A percentile compares a stretch with the other conserved stretches of the same genome.
Conservation (phyloP, 2,329 filamentous ascomycete genomes). For the Arachnopeziza araneosa region DNA sequence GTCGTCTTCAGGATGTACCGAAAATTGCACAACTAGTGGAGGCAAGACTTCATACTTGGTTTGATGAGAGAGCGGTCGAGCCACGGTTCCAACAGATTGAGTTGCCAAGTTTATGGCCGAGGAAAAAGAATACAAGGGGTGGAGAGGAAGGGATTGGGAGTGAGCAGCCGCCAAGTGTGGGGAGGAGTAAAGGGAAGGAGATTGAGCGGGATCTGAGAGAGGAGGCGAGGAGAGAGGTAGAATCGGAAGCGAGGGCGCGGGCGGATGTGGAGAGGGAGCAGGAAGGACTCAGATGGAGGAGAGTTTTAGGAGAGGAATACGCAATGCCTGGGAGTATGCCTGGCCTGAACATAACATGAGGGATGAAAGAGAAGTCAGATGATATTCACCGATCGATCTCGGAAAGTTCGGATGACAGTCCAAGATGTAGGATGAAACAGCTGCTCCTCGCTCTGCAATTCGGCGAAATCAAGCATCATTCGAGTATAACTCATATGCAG, state of each 20-base stretch:
- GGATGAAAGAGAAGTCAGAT: neutral
- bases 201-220: constrained; percentile 45
- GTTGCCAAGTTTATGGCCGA: constrained; percentile 74
- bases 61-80: constrained; percentile 81
- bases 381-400: neutral
- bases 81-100: constrained; percentile 84
- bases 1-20: constrained; percentile 75
- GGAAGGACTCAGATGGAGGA: constrained; percentile 28
- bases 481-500: neutral
- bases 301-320: constrained; percentile 30
- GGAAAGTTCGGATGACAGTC: neutral
- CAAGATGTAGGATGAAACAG: neutral
- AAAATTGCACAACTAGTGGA: constrained; percentile 85
- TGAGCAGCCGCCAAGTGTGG: constrained; percentile 36
- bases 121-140: constrained; percentile 76
- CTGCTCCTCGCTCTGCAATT: neutral
- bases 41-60: constrained; percentile 75
- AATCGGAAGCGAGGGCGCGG: constrained; percentile 29
- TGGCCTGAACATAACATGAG: constrained; percentile 22
- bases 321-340: constrained; percentile 34
- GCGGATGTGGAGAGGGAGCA: constrained; percentile 29
- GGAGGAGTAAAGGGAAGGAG: constrained; percentile 50
- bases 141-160: constrained; percentile 50
- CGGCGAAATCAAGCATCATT: neutral
- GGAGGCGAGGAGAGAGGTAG: constrained; percentile 43